These are phyloP conservation scores for Arthromyces matolae DNA, from an alignment of 768 basidiomycete genomes.

Conservation along the genomic window DNA sequence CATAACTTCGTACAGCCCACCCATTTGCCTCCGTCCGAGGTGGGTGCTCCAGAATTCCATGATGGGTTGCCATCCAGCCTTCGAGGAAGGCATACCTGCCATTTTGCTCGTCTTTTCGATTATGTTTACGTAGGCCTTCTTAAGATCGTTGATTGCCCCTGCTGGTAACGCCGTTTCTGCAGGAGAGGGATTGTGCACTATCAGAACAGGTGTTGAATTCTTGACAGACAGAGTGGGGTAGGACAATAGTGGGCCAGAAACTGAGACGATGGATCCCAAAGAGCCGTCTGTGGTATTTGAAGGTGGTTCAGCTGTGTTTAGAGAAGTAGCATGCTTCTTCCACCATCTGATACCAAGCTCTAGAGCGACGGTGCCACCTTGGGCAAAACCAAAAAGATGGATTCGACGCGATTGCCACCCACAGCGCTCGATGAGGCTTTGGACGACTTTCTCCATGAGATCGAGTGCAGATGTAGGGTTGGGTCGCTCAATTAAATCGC, in stretches of 20 bases:
- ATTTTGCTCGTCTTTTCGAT: slow-evolving; percentile 47
- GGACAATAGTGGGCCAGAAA: slow-evolving; percentile 74
- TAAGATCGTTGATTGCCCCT: slow-evolving; percentile 48
- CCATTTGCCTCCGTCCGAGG: slow-evolving; percentile 51
- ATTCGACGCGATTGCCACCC: slow-evolving; percentile 66
- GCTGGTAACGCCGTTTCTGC: slow-evolving; percentile 40
- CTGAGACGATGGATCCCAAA: slow-evolving; percentile 64
- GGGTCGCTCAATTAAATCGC: slow-evolving; percentile 64
- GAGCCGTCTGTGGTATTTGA: slow-evolving; percentile 19
- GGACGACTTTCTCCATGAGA: slow-evolving; percentile 47
- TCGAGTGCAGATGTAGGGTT: slow-evolving; percentile 70
- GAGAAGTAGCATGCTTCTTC: slow-evolving; percentile 31
- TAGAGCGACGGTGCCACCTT: slow-evolving; percentile 76
- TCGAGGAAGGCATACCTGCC: slow-evolving; percentile 70
- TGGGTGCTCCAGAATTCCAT: slow-evolving; percentile 85
- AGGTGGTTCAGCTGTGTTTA: slow-evolving; percentile 11
- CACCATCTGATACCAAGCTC: slow-evolving; percentile 64
- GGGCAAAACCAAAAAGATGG: slow-evolving; percentile 85
- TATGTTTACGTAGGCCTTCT: slow-evolving; percentile 54
- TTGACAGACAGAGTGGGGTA: slow-evolving; percentile 58
- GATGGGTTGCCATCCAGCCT: slow-evolving; percentile 76
- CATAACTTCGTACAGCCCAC: slow-evolving; percentile 71
- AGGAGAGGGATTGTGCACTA: slow-evolving; percentile 52
- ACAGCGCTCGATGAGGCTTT: slow-evolving; percentile 56
- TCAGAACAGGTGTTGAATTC: slow-evolving; percentile 60